Conservation (phyloP, 2,329 filamentous ascomycete genomes). For the Penicillium aurantiogriseum region DNA sequence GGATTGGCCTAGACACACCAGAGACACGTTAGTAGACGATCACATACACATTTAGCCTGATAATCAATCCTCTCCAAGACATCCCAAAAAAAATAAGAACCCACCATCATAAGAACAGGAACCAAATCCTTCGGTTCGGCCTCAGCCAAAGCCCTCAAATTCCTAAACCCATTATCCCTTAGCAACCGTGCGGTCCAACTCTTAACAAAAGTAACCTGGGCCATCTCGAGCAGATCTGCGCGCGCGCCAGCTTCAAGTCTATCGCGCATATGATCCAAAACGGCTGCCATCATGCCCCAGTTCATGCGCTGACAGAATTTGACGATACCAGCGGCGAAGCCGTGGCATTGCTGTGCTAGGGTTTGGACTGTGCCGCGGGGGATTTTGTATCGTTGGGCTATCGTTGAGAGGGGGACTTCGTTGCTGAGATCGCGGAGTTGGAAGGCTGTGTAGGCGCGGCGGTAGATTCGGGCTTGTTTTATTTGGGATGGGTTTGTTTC, state of each 20-base stretch:
- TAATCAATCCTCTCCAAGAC: no score
- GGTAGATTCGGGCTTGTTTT: slow-evolving; percentile 63
- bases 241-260: slow-evolving; percentile 69
- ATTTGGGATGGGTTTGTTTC: slow-evolving; percentile 62
- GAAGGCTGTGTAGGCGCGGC: slow-evolving; percentile 70
- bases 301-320: slow-evolving; percentile 77
- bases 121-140: slow-evolving; percentile 66
- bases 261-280: slow-evolving; percentile 73
- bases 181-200: slow-evolving; percentile 72
- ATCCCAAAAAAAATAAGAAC: slow-evolving; percentile 13
- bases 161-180: slow-evolving; percentile 73
- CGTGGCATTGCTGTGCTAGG: slow-evolving; percentile 71
- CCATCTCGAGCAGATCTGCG: slow-evolving; percentile 67
- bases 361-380: slow-evolving; percentile 70
- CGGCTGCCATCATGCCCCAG: slow-evolving; percentile 70
- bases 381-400: slow-evolving; percentile 68
- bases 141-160: slow-evolving; percentile 65
- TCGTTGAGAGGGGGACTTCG: slow-evolving; percentile 67
- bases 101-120: slow-evolving; percentile 68
- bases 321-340: slow-evolving; percentile 75
- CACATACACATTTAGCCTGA: not conserved
- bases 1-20: slow-evolving; percentile 58
- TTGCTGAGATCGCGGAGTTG: slow-evolving; percentile 78
- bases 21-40: not conserved
- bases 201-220: slow-evolving; percentile 72